Evolutionary conservation across 2,329 filamentous ascomycete species (phyloP).

Genomic region (Ophiostoma piceae): DNA sequence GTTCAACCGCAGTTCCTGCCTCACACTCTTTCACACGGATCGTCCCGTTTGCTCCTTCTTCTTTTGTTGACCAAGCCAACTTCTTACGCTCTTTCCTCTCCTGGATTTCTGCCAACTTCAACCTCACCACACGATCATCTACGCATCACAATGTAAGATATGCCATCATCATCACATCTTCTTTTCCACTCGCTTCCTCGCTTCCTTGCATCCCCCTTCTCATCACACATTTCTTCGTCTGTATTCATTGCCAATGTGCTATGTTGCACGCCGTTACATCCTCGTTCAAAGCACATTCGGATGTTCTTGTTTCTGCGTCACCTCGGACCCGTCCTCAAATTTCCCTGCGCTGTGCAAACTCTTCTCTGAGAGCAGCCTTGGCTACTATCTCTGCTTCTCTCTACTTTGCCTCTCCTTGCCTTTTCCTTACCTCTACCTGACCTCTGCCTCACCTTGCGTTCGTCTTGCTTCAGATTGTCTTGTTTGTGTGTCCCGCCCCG

Average conservation of each 20-base stretch:
- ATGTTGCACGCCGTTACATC: slow-evolving; percentile 15
- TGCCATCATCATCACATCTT: background rate
- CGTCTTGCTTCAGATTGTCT: slow-evolving; percentile 14
- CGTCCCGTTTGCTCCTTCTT: background rate
- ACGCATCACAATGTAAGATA: background rate
- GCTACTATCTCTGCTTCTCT: background rate
- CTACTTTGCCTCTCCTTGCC: background rate
- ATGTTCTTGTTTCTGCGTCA: slow-evolving; percentile 23
- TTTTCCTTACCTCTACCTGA: background rate
- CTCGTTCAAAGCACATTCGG: slow-evolving; percentile 14
- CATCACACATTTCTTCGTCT: background rate
- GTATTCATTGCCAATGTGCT: background rate
- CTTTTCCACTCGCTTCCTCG: background rate
- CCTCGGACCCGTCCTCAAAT: slow-evolving; percentile 21
- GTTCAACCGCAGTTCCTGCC: background rate
- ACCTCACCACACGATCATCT: background rate
- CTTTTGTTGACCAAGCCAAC: background rate
- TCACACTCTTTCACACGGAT: background rate
- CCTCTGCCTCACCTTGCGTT: slow-evolving; percentile 15
- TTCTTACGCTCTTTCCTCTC: background rate
- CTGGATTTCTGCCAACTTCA: background rate
- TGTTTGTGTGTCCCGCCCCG: slow-evolving; percentile 13
- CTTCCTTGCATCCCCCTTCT: background rate
- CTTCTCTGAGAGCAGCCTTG: background rate
- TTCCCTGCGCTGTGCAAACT: slow-evolving; percentile 14